Evolutionary conservation across 495 filamentous ascomycete species (phyloP).

Genomic region (Talaromyces wortmannii): DNA sequence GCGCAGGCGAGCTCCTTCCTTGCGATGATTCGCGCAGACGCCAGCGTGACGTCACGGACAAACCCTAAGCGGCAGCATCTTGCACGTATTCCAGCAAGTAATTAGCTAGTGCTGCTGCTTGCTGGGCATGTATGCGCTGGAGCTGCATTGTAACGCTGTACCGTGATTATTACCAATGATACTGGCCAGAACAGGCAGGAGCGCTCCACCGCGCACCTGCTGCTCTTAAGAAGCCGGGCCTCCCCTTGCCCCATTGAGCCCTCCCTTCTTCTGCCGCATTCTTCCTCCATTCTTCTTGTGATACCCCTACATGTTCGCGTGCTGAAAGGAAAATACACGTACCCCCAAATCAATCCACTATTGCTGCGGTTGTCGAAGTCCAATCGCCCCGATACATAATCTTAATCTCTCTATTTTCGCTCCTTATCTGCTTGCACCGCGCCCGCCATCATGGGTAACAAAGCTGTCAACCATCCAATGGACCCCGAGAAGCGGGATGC

Average conservation of each 20-base stretch:
- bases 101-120: too few species aligned
- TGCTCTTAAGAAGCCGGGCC: too few species aligned
- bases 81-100: too few species aligned
- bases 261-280: not conserved
- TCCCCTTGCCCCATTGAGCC: not conserved
- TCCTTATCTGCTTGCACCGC: not conserved
- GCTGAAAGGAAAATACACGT: not conserved
- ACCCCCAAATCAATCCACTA: not conserved
- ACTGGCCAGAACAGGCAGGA: too few species aligned
- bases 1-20: too few species aligned
- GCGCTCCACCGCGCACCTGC: too few species aligned
- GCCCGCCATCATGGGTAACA: conserved; percentile 29
- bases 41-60: too few species aligned
- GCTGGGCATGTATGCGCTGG: too few species aligned
- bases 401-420: not conserved
- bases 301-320: not conserved
- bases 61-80: too few species aligned
- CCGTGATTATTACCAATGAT: too few species aligned
- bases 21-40: too few species aligned
- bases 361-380: not conserved
- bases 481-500: conserved; percentile 22
- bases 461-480: conserved; percentile 57
- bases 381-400: not conserved
- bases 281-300: not conserved
- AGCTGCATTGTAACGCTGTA: too few species aligned